phyloP scores from a whole-genome alignment of 2,329 filamentous ascomycete species.

The Hypoxylon sp. region DNA sequence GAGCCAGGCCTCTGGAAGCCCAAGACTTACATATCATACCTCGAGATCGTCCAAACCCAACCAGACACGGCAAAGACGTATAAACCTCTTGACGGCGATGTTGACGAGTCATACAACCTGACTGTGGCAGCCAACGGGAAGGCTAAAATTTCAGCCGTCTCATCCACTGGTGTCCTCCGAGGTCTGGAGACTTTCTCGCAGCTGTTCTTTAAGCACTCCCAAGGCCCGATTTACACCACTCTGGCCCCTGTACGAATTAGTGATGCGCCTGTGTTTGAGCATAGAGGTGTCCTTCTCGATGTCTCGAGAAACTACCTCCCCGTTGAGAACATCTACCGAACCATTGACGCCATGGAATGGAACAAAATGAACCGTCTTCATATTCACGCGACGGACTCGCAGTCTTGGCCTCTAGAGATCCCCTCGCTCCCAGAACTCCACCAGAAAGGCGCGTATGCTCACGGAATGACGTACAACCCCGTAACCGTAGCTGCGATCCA shows the following conservation, averaged over 20 bases:
- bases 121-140: constrained; percentile 70
- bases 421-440: constrained; percentile 80
- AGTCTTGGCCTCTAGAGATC: constrained; percentile 89
- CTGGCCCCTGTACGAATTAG: constrained; percentile 78
- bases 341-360: constrained; percentile 82
- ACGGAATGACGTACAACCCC: constrained; percentile 76
- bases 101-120: constrained; percentile 84
- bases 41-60: constrained; percentile 73
- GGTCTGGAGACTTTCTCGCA: constrained; percentile 85
- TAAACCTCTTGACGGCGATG: constrained; percentile 72
- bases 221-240: constrained; percentile 75
- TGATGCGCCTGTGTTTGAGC: constrained; percentile 81
- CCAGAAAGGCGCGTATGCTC: constrained; percentile 79
- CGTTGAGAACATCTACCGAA: constrained; percentile 76
- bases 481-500: constrained; percentile 77
- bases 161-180: constrained; percentile 77
- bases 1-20: constrained; percentile 69
- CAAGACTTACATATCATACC: constrained; percentile 68
- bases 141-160: constrained; percentile 74
- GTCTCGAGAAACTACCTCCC: constrained; percentile 80
- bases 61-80: constrained; percentile 68
- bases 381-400: constrained; percentile 84
- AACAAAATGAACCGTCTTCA: constrained; percentile 89
- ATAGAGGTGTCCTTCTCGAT: constrained; percentile 86
- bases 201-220: constrained; percentile 81